phyloP scores from a whole-genome alignment of 2,329 filamentous ascomycete species.

The Zalaria obscura region DNA sequence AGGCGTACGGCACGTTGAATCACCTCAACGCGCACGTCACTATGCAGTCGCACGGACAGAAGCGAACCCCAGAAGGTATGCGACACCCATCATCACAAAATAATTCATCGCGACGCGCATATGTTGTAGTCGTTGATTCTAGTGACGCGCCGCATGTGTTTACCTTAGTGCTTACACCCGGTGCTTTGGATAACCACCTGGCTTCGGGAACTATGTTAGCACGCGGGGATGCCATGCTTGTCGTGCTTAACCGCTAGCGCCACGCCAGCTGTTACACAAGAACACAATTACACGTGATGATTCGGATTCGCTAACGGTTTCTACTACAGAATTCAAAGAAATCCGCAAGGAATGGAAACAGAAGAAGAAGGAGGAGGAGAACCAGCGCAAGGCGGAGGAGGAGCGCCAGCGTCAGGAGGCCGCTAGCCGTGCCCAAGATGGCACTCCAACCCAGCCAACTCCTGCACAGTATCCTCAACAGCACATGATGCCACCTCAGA shows the following conservation, averaged over 20 bases:
- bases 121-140: not conserved
- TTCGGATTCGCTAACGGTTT: conserved; percentile 20
- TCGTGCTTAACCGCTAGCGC: conserved; percentile 17
- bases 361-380: conserved; percentile 97
- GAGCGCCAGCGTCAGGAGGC: conserved; percentile 62
- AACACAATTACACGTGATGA: conserved; percentile 7
- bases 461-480: conserved; percentile 28
- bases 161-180: conserved; percentile 10
- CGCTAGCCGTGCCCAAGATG: conserved; percentile 38
- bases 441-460: conserved; percentile 32
- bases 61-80: conserved; percentile 94
- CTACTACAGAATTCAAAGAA: conserved; percentile 79
- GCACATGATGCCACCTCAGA: conserved; percentile 30
- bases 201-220: conserved; percentile 13
- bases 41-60: conserved; percentile 92
- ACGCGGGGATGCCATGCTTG: conserved; percentile 8
- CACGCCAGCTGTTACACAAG: conserved; percentile 10
- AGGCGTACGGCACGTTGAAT: conserved; percentile 94
- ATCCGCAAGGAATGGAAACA: conserved; percentile 99
- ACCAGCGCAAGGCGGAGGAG: conserved; percentile 76
- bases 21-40: conserved; percentile 97
- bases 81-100: conserved; percentile 1
- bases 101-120: not conserved
- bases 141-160: not conserved
- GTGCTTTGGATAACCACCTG: conserved; percentile 11